These are phyloP conservation scores for Boletus rex-veris DNA, from an alignment of 768 basidiomycete genomes.

Conservation along the genomic window DNA sequence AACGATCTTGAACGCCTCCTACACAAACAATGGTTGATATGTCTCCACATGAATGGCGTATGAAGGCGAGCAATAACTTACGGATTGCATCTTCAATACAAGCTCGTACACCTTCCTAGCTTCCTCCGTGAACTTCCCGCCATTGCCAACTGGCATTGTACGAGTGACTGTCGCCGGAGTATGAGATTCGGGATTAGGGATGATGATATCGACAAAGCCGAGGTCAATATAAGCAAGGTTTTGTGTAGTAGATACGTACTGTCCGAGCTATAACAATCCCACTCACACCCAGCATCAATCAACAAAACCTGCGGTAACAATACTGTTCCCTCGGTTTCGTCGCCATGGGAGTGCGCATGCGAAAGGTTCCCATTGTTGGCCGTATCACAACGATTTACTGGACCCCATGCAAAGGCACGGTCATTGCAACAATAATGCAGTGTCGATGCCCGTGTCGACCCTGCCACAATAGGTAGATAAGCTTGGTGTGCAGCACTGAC, in stretches of 20 bases:
- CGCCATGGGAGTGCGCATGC: constrained; percentile 29
- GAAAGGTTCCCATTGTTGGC: constrained; percentile 49
- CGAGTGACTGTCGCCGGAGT: constrained; percentile 60
- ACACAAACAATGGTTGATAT: constrained; percentile 17
- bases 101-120: constrained; percentile 81
- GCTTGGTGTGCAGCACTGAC: constrained; percentile 79
- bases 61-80: constrained; percentile 25
- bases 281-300: constrained; percentile 96
- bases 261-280: constrained; percentile 63
- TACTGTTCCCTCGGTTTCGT: constrained; percentile 24
- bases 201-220: not conserved
- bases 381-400: constrained; percentile 53
- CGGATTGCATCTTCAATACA: constrained; percentile 88
- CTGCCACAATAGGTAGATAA: constrained; percentile 90
- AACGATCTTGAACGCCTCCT: constrained; percentile 68
- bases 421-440: constrained; percentile 96
- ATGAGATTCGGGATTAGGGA: constrained; percentile 2
- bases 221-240: not conserved
- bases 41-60: not conserved
- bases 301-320: constrained; percentile 71
- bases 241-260: constrained; percentile 34
- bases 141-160: constrained; percentile 91
- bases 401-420: constrained; percentile 82
- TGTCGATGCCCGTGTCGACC: constrained; percentile 80
- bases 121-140: constrained; percentile 82